These are phyloP conservation scores for Lathyrus tuberosus DNA, from an alignment of 306 rosid species.

Conservation along the genomic window DNA sequence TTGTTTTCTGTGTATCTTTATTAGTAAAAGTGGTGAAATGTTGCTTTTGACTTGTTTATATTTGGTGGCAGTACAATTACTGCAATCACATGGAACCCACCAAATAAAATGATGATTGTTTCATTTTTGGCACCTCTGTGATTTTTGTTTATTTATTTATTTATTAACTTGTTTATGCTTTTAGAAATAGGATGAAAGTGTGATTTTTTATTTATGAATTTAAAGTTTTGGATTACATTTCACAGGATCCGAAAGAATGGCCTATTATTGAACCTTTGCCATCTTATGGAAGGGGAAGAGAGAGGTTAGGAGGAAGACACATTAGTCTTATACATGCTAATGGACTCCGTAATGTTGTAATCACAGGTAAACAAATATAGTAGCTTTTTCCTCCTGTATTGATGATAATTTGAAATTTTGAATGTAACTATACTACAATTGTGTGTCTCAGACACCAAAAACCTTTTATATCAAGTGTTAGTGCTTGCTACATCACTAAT, in stretches of 20 bases:
- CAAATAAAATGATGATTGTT: conserved; percentile 15
- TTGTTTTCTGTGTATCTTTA: conserved; percentile 13
- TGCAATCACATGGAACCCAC: conserved; percentile 33
- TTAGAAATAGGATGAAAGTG: conserved; percentile 13
- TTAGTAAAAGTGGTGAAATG: conserved; percentile 16
- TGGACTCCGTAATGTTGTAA: conserved; percentile 80
- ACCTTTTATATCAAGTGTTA: too few species aligned
- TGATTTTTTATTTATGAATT: conserved; percentile 7
- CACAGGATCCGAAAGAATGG: conserved; percentile 81
- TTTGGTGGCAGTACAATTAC: conserved; percentile 6
- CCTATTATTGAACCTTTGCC: conserved; percentile 88
- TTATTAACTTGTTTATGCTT: not conserved
- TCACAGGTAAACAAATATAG: conserved; percentile 65
- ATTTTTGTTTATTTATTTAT: too few species aligned
- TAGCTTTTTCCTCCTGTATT: not conserved
- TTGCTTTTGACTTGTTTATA: conserved; percentile 39
- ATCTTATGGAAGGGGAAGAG: conserved; percentile 97
- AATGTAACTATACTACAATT: too few species aligned
- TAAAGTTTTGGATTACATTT: not conserved
- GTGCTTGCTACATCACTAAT: too few species aligned
- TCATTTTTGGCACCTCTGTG: not conserved
- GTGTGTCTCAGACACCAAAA: too few species aligned
- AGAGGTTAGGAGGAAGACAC: conserved; percentile 92
- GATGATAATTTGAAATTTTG: too few species aligned
- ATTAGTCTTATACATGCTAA: conserved; percentile 93